phyloP scores from a whole-genome alignment of 1,139 yeast genomes.

The Suhomyces terraborum region DNA sequence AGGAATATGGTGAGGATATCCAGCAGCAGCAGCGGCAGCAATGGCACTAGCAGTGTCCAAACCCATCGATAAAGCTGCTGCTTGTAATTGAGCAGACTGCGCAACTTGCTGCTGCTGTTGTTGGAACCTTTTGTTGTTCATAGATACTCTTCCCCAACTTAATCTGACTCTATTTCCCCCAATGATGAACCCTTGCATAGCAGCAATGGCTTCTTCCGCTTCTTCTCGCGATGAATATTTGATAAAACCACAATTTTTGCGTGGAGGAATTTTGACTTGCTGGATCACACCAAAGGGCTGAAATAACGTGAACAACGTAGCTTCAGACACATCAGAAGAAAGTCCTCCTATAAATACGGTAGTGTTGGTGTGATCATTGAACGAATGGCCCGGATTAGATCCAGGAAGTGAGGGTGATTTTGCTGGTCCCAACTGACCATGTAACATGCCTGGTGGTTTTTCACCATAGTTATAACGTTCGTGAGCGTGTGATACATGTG shows the following conservation, averaged over 20 bases:
- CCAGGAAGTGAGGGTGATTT: conserved; percentile 11
- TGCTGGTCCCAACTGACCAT: background rate
- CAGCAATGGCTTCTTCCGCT: conserved; percentile 87
- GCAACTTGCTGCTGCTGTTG: conserved; percentile 38
- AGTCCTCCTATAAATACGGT: conserved; percentile 96
- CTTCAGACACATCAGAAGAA: conserved; percentile 73
- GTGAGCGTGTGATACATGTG: background rate
- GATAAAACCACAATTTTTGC: conserved; percentile 93
- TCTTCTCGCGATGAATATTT: conserved; percentile 76
- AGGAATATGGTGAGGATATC: conserved; percentile 13
- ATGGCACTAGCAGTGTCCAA: conserved; percentile 37
- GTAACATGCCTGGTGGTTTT: background rate
- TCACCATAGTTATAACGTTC: background rate
- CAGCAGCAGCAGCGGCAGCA: conserved; percentile 18
- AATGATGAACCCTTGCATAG: conserved; percentile 90
- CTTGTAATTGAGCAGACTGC: conserved; percentile 39
- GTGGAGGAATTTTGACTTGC: conserved; percentile 86
- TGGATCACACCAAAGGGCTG: conserved; percentile 83
- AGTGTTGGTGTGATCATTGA: conserved; percentile 78
- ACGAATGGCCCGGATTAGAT: conserved; percentile 25
- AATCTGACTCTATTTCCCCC: conserved; percentile 83
- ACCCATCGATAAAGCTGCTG: conserved; percentile 40
- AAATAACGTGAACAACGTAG: conserved; percentile 70
- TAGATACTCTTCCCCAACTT: conserved; percentile 78
- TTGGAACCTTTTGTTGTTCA: conserved; percentile 37